Percentiles rank a stretch among this genome's conserved stretches.
These are phyloP conservation scores for Pinguiococcus pyrenoidosus DNA, from an alignment of 108 stramenopile genomes.

Conservation along the genomic window DNA sequence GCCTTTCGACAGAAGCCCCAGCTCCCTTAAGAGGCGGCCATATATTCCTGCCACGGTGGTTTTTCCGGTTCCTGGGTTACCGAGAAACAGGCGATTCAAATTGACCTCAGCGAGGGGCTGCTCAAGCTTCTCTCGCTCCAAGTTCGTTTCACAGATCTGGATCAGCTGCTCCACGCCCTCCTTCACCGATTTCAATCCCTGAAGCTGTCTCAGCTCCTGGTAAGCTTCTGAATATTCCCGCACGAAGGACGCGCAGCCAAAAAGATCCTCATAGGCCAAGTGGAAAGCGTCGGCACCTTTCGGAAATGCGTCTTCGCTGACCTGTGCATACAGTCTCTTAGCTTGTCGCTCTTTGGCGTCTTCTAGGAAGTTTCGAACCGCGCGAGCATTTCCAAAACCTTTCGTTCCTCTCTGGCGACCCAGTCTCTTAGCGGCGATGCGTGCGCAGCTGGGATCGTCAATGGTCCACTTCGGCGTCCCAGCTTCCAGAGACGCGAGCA, in stretches of 20 bases:
- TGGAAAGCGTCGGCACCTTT: too few species aligned
- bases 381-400: slow-evolving; percentile 33
- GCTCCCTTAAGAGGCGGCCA: slow-evolving; percentile 66
- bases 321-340: too few species aligned
- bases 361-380: slow-evolving; percentile 23
- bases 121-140: slow-evolving; percentile 20
- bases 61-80: slow-evolving; percentile 89
- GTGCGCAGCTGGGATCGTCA: slow-evolving; percentile 13
- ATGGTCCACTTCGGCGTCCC: background rate
- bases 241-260: too few species aligned
- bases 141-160: slow-evolving; percentile 17
- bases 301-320: too few species aligned
- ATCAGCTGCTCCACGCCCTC: slow-evolving; percentile 10
- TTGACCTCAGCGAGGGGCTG: slow-evolving; percentile 12
- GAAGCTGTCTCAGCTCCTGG: slow-evolving; percentile 10
- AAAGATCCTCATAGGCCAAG: too few species aligned
- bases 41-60: slow-evolving; percentile 78
- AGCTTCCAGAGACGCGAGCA: background rate
- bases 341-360: too few species aligned
- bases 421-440: slow-evolving; percentile 18
- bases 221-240: slow-evolving; percentile 8
- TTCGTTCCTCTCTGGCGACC: slow-evolving; percentile 10
- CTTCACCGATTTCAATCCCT: slow-evolving; percentile 24
- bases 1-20: slow-evolving; percentile 52
- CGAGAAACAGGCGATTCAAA: slow-evolving; percentile 65